Conservation (phyloP, 176 grass and related monocot species). For the Luzula sylvatica region DNA sequence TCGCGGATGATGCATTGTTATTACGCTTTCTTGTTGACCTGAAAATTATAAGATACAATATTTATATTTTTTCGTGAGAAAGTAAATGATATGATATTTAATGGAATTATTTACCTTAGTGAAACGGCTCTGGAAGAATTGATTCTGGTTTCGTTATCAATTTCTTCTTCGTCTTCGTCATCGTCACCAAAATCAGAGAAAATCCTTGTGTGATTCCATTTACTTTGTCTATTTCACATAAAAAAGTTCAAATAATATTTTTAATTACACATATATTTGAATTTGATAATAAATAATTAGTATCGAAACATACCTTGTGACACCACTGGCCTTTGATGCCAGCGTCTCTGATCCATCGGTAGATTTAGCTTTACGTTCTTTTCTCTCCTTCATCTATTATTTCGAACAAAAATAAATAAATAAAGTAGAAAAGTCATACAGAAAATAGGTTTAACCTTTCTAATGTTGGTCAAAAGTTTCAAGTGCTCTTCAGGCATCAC, state of each 20-base stretch:
- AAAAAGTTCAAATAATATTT: background rate
- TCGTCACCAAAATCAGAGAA: constrained; percentile 92
- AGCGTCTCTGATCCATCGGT: constrained; percentile 54
- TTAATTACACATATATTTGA: background rate
- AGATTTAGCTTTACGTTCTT: constrained; percentile 65
- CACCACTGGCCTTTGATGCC: constrained; percentile 39
- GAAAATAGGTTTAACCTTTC: constrained; percentile 47
- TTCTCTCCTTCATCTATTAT: constrained; percentile 63
- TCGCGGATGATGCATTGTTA: constrained; percentile 9
- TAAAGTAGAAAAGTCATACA: background rate
- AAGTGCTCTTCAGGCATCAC: constrained; percentile 97
- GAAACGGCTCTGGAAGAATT: constrained; percentile 55
- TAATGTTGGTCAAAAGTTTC: constrained; percentile 81
- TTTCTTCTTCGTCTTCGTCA: constrained; percentile 29
- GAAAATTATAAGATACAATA: constrained; percentile 13
- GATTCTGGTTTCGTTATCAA: constrained; percentile 18
- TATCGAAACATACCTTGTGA: constrained; percentile 51
- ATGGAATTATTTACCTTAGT: constrained; percentile 34
- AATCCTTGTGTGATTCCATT: constrained; percentile 88
- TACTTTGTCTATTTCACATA: constrained; percentile 50
- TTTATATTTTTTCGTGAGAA: background rate
- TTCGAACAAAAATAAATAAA: constrained; percentile 3
- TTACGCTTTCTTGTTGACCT: constrained; percentile 45
- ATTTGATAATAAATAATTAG: background rate
- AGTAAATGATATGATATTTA: background rate